Base-by-base conservation (phyloP, 108 stramenopile genomes). In the Conticribra guillardii region DNA sequence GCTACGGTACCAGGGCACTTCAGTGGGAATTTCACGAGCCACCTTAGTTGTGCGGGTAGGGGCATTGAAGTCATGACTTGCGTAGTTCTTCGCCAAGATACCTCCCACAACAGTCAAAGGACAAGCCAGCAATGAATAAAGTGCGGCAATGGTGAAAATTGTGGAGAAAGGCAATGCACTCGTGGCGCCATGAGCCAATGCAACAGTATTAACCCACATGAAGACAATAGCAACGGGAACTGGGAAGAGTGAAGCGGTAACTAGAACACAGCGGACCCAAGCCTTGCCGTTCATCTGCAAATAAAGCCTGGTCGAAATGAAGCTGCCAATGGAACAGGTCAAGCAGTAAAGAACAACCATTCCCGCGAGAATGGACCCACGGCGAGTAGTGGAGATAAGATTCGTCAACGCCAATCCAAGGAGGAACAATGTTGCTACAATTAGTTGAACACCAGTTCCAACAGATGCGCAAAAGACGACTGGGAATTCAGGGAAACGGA, bases 41-140 rank as follows among this genome's bases (percentile, higher is more conserved):
- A 98, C 94, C 87, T 97, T 97, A 48, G 92, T 99, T 16, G 98
- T 99, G 30, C 98, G 91, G 51, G 97, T 96, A 21, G 98, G 98
- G 16, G 97, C 95, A 63, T 94, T 82, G 60, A 97, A 97, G 53
- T 96, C 96, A n/a, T 84, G 67, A 46, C 57, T 80, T 63, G 85
- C 83, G 60, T 89, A 85, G 58, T 96, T 92, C 81, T 97, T 90
- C 17, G 97, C 98, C 23, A 93, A 29, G 29, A 97, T 93, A 22
- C 89, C 97, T 22, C 98, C 98, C 31, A 95, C 82, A 0, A 98
- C 87, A 15, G 92, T 95, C 49, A 97, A 70, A 15, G 98, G 98
- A 67, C 97, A 88, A 14, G 89, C 82, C n/a, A 98, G 51, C 51
- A 98, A 85, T 14, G 84, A 46, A 63, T 79, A 94, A 47, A 97